These are phyloP conservation scores for Xylariaceae sp. DNA, from an alignment of 2,329 filamentous ascomycete species.

Conservation along the genomic window DNA sequence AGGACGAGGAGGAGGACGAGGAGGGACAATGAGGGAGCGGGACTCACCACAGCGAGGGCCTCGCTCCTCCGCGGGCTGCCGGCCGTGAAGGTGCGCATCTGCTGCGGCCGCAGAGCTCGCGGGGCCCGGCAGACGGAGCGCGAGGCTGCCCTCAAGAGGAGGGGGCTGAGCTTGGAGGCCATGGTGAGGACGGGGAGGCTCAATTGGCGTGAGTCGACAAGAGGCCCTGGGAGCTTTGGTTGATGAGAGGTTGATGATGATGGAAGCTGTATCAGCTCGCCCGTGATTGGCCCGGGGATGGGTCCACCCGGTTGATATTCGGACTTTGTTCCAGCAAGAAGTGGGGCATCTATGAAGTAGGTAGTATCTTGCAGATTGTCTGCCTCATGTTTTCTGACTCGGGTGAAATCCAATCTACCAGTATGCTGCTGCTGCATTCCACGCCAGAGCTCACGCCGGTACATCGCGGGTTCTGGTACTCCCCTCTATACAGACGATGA, in stretches of 20 bases:
- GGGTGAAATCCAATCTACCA: too few relatives aligned
- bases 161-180: constrained; percentile 76
- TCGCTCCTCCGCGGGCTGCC: constrained; percentile 66
- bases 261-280: constrained; percentile 16
- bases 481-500: too few relatives aligned
- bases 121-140: constrained; percentile 57
- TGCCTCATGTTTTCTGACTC: too few relatives aligned
- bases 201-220: constrained; percentile 18
- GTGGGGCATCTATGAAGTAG: too few relatives aligned
- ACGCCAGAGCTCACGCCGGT: too few relatives aligned
- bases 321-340: too few relatives aligned
- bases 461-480: too few relatives aligned
- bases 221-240: constrained; percentile 4
- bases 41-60: constrained; percentile 57
- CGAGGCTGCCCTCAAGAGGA: constrained; percentile 61
- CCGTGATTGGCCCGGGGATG: constrained; percentile 10
- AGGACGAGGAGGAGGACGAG: too few relatives aligned
- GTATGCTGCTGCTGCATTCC: too few relatives aligned
- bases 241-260: constrained; percentile 16
- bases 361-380: too few relatives aligned
- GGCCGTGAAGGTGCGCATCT: constrained; percentile 63
- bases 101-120: constrained; percentile 61
- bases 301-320: constrained; percentile 2
- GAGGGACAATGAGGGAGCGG: too few relatives aligned
- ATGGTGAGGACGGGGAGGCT: constrained; percentile 42